Evolutionary conservation across 495 filamentous ascomycete genomes (phyloP).

Genomic region (Aspergillus heteromorphus): DNA sequence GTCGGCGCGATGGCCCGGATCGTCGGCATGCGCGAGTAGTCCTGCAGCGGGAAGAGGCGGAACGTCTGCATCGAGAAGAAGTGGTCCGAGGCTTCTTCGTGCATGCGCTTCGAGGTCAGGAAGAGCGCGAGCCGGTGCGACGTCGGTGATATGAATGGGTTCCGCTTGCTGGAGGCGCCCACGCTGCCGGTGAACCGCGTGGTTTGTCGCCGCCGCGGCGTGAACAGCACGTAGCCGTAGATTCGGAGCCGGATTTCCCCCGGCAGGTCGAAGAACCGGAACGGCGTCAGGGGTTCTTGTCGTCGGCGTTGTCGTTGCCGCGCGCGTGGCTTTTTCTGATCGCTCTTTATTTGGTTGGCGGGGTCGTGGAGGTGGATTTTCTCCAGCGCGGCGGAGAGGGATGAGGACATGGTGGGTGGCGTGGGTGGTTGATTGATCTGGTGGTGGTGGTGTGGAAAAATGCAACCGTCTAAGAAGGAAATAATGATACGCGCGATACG

Average conservation of each 20-base stretch:
- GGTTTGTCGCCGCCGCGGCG: slow-evolving; percentile 28
- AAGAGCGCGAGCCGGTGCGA: slow-evolving; percentile 55
- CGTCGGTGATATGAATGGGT: slow-evolving; percentile 45
- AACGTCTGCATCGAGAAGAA: slow-evolving; percentile 76
- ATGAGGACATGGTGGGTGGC: background rate
- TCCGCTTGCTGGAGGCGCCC: slow-evolving; percentile 72
- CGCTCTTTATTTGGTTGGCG: slow-evolving; percentile 1
- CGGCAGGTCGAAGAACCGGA: slow-evolving; percentile 73
- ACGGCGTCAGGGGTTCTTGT: slow-evolving; percentile 32
- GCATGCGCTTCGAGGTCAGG: slow-evolving; percentile 56
- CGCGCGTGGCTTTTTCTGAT: slow-evolving; percentile 13
- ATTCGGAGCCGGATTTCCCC: slow-evolving; percentile 70
- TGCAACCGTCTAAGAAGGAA: background rate
- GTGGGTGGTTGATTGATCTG: background rate
- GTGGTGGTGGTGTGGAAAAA: background rate
- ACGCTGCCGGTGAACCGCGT: slow-evolving; percentile 42
- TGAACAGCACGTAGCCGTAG: slow-evolving; percentile 58
- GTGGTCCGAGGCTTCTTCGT: slow-evolving; percentile 64
- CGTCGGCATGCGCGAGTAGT: slow-evolving; percentile 59
- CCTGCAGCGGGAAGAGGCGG: slow-evolving; percentile 69
- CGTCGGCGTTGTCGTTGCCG: slow-evolving; percentile 12
- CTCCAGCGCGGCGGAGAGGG: slow-evolving; percentile 17
- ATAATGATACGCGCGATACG: slow-evolving; percentile 16
- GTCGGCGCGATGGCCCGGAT: slow-evolving; percentile 41
- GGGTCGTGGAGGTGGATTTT: slow-evolving; percentile 13